phyloP scores from a whole-genome alignment of 176 grass and related monocot genomes.

The Oryza nivara region DNA sequence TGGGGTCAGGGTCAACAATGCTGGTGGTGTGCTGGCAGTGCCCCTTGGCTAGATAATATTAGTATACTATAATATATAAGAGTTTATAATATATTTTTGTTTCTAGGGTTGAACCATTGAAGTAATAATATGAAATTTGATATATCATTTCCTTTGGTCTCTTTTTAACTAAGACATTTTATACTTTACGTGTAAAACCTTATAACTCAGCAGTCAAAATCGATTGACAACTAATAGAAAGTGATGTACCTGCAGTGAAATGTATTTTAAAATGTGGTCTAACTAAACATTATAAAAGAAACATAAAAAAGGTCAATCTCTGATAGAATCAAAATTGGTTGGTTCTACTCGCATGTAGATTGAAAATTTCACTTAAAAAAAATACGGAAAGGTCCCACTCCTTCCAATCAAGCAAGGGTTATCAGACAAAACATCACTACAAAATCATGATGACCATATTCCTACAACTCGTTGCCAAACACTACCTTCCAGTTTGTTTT shows the following conservation, averaged over 20 bases:
- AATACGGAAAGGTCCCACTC: not conserved
- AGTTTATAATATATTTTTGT: not conserved
- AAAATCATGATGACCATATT: slow-evolving; percentile 51
- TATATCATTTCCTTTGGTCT: not conserved
- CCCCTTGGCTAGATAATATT: too few relatives aligned
- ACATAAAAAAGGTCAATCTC: not conserved
- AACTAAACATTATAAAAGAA: not conserved
- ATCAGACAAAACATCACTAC: slow-evolving; percentile 46
- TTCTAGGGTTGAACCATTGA: not conserved
- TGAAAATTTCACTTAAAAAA: not conserved
- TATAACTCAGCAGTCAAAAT: not conserved
- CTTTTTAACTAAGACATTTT: not conserved
- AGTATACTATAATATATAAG: too few relatives aligned
- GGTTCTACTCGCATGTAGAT: not conserved
- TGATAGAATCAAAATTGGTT: not conserved
- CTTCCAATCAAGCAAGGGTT: slow-evolving; percentile 21
- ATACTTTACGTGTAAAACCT: not conserved
- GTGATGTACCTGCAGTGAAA: not conserved
- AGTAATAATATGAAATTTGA: not conserved
- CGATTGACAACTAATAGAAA: not conserved
- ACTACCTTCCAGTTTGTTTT: slow-evolving; percentile 46
- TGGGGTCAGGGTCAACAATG: too few relatives aligned
- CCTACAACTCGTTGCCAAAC: slow-evolving; percentile 53
- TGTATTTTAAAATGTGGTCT: not conserved
- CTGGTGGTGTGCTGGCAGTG: too few relatives aligned